phyloP scores from a whole-genome alignment of 352 stramenopile species.

The Thalassiosira ordinaria region DNA sequence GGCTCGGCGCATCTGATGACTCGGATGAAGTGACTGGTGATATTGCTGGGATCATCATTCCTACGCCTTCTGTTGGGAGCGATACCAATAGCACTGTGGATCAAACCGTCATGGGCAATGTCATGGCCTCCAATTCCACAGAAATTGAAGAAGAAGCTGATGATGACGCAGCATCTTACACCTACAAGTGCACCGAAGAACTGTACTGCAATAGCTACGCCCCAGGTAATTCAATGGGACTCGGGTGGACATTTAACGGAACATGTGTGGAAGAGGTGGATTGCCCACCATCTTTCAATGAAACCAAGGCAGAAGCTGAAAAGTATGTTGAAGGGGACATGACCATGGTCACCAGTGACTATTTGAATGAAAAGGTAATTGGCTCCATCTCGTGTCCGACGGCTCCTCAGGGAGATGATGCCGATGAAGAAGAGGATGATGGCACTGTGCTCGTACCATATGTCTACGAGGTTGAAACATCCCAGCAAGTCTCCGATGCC shows the following conservation, averaged over 20 bases:
- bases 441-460: constrained; percentile 22
- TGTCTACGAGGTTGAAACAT: constrained; percentile 53
- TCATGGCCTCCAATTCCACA: too few species aligned
- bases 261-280: not conserved
- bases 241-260: constrained; percentile 8
- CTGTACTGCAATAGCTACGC: constrained; percentile 14
- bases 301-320: not conserved
- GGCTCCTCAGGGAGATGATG: too few species aligned
- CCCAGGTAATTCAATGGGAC: not conserved
- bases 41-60: too few species aligned
- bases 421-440: not conserved
- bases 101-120: too few species aligned
- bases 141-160: too few species aligned
- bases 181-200: constrained; percentile 6
- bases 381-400: constrained; percentile 19
- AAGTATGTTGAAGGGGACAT: not conserved
- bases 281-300: constrained; percentile 1
- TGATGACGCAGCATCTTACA: not conserved
- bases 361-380: constrained; percentile 6
- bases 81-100: too few species aligned
- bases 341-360: constrained; percentile 3
- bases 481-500: constrained; percentile 13
- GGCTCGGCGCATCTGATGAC: too few species aligned
- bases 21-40: too few species aligned
- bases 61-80: too few species aligned